Base-by-base conservation (phyloP, 75 land plant genomes). In the Sequoiadendron giganteum region DNA sequence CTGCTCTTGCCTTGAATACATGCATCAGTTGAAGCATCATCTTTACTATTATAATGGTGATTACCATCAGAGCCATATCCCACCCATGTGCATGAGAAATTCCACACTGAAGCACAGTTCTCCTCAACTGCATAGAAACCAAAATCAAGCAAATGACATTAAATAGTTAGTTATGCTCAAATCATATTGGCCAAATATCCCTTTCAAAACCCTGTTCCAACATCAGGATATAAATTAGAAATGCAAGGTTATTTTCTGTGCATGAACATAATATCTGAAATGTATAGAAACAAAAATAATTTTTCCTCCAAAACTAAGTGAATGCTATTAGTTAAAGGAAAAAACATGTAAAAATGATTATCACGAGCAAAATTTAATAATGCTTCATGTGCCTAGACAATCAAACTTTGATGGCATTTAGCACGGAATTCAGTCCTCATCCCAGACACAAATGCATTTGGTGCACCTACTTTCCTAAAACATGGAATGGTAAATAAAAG, bases 51-150 rank as follows among this genome's bases (percentile, higher is more conserved):
- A 45, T 82, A 49, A 42, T 43, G 84, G 42, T 9, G 1, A 40
- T 82, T 45, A 45, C 48, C 84, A 82, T 45, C 45, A 82, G 45
- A 28, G 45, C 42, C 61, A 34, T 56, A n/a, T 70, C 42, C 90
- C 11, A 28, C 55, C 88, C 89, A 90, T 16, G 89, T 72, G 85
- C 86, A 93, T 52, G 91, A 90, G 86, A 95, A 96, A 52, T 91
- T 89, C 95, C 95, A 96, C 3, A 96, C 92, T n/a, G 96, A 93
- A 79, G 90, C 93, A 91, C 97, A 96, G 78, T 96, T 96, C 83
- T 96, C 97, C 81, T 91, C 89, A 86, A 87, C 97, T 96, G 89
- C 85, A 79, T n/a, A 77, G 3, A 88, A 84, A 34, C 32, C 21
- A 45, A 47, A 85, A 47, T 52, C 72, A 81, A 13, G 43, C 32